Base-by-base conservation (phyloP, 1,284 basidiomycete genomes). In the Cutaneotrichosporon cyanovorans region DNA sequence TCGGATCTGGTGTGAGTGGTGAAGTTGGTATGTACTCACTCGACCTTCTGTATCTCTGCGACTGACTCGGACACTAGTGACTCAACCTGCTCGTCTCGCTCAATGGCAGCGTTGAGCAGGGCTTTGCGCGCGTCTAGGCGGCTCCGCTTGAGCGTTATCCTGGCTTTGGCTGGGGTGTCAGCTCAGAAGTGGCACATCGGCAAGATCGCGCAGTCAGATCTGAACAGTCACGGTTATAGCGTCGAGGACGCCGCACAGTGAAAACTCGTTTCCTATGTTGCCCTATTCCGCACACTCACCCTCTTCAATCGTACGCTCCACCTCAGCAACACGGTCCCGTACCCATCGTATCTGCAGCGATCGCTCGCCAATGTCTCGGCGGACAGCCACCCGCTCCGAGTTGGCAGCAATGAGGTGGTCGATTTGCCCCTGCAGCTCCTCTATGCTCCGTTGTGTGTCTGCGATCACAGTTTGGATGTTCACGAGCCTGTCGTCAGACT, bases 381-480 rank as follows among this genome's bases (percentile, higher is more conserved):
- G 73, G 65, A 86, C 79, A 57, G 78, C 66, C 36, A 68, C 63
- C 40, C 66, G 63, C 25, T 69, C 62, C 2, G 55, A 56, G 62
- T 82, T 80, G 18, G 68, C 63, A 25, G 73, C 59, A 21, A 84
- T 60, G 15, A 76, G 58, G 30, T 62, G 60, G 60, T 86, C 78
- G 30, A 84, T 78, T 49, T 77, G 77, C 18, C 57, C 62, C 15
- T 81, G 69, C 19, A 84, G 71, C 32, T 79, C 74, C 19, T 62
- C 70, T 2, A 87, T 74, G 7, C 79, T 82, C 33, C 69, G 68
- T 58, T 81, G 71, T n/a, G 80, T 82, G 57, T 87, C 85, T 28
- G 74, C 61, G 44, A 89, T 79, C 42, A 77, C 78, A 19, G 80
- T 74, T 58, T 87, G 84, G 25, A 87, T 65, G 44, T 78, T 81